Base-by-base conservation (phyloP, 2,329 filamentous ascomycete genomes). In the Gyromitra esculenta region DNA sequence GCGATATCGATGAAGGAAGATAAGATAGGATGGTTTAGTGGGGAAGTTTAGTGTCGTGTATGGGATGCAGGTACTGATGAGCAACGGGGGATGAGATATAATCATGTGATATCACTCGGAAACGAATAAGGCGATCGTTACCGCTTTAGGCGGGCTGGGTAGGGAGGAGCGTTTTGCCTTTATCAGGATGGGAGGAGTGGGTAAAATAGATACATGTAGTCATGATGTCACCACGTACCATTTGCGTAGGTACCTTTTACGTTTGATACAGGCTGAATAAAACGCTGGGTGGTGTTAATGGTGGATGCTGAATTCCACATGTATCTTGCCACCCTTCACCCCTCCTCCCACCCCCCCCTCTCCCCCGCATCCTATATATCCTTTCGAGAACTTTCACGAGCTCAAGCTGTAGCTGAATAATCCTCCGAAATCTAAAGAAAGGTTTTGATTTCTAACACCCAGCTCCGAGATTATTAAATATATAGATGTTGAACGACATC, bases 1-100 rank as follows among this genome's bases (percentile, higher is more conserved):
- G 39, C 18, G 37, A 5, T 25, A 57, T 43, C 37, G 65, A 59
- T 68, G 25, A 7, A 31, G 18, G 15, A 21, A 13, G 59, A 64
- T 64, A 48, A 35, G 45, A 64, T 71, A 45, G n/a, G 35, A 41
- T 60, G 35, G 18, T 56, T 56, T 56, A 3, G 52, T 43, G 35
- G 48, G 35, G 37, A 37, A 59, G 15, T 6, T 39, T 60, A 25
- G 45, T 31, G 31, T 15, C n/a, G 5, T 52, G 13, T 18, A 35
- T 52, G 21, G 13, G 13, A 59, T 74, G 71, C 71, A 74, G 71
- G 71, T 74, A 74, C 71, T 31, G 54, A 50, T 57, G 59, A 39
- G 6, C 9, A 6, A n/a, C 21, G n/a, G 45, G 64, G 7, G 7
- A 41, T 9, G n/a, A 11, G 6, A 60, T 56, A 1, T 9, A 9